A percentile compares a stretch with the other conserved stretches of the same genome.
These are phyloP conservation scores for Gossypium sturtianum DNA, from an alignment of 345 rosid genomes.

Conservation along the genomic window DNA sequence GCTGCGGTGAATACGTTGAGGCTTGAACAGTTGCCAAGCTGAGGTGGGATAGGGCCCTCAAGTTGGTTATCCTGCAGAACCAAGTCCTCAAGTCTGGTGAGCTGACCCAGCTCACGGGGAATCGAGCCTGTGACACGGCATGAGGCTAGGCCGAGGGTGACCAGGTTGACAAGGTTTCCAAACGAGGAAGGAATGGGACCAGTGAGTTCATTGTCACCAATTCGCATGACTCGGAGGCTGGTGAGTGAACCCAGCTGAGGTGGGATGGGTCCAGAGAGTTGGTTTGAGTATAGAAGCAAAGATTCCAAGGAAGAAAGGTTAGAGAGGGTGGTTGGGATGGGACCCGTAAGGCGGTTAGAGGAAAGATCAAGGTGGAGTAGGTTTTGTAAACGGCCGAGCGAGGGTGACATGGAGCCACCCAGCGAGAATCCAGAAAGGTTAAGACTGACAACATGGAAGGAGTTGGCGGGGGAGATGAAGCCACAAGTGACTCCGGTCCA, in stretches of 20 bases:
- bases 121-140: conserved; percentile 65
- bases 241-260: conserved; percentile 57
- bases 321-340: conserved; percentile 81
- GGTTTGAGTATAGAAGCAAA: conserved; percentile 73
- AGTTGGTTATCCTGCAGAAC: conserved; percentile 63
- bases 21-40: conserved; percentile 72
- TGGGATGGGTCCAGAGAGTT: conserved; percentile 77
- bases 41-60: conserved; percentile 59
- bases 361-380: conserved; percentile 94
- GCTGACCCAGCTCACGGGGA: conserved; percentile 58
- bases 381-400: conserved; percentile 53
- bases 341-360: conserved; percentile 69
- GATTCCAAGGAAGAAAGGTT: conserved; percentile 76
- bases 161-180: conserved; percentile 48
- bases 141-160: conserved; percentile 66
- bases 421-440: conserved; percentile 62
- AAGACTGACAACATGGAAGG: conserved; percentile 40
- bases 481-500: conserved; percentile 77
- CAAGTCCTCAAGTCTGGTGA: conserved; percentile 37
- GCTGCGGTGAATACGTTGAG: conserved; percentile 47
- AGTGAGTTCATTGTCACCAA: conserved; percentile 79
- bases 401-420: conserved; percentile 61
- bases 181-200: conserved; percentile 69
- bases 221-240: conserved; percentile 49
- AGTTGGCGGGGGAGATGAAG: conserved; percentile 19